Evolutionary conservation across 2,329 filamentous ascomycete genomes (phyloP).

Genomic region (Triangularia verruculosa): DNA sequence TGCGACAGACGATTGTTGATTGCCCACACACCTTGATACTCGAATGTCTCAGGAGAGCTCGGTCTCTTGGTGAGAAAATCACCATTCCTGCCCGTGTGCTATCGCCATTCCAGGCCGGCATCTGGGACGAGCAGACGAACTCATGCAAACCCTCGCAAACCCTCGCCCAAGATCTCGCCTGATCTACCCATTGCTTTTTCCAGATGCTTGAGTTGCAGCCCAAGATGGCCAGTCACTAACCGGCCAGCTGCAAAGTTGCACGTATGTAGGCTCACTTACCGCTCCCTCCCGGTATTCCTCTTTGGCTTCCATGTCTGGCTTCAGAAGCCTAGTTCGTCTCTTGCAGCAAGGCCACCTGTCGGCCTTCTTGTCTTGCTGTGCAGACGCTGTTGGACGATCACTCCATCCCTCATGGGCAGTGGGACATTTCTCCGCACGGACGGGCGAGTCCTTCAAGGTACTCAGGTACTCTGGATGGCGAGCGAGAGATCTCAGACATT

Average conservation of each 20-base stretch:
- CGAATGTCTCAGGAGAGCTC: conserved; percentile 1
- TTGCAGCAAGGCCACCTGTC: conserved; percentile 1
- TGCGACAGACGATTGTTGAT: not conserved
- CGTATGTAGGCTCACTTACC: not conserved
- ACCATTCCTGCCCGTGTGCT: conserved; percentile 8
- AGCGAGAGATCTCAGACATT: conserved; percentile 5
- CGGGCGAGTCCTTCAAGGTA: conserved; percentile 1
- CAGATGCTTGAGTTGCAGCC: not conserved
- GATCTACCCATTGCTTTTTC: not conserved
- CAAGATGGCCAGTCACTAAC: not conserved
- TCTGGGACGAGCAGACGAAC: not conserved
- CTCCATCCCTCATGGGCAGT: conserved; percentile 6
- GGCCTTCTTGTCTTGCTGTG: not conserved
- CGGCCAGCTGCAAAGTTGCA: not conserved
- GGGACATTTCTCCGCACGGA: conserved; percentile 5
- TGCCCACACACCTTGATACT: not conserved
- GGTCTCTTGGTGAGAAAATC: not conserved
- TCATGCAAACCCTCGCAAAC: not conserved
- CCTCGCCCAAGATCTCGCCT: not conserved
- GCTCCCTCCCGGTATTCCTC: not conserved
- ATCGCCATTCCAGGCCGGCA: conserved; percentile 7
- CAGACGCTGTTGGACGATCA: not conserved
- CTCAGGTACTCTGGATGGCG: conserved; percentile 2
- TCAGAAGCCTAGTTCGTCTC: not conserved
- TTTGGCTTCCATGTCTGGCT: not conserved